A percentile compares a stretch with the other conserved stretches of the same genome.
Evolutionary conservation across 768 basidiomycete genomes (phyloP).

Genomic region (Kwoniella botswanensis): DNA sequence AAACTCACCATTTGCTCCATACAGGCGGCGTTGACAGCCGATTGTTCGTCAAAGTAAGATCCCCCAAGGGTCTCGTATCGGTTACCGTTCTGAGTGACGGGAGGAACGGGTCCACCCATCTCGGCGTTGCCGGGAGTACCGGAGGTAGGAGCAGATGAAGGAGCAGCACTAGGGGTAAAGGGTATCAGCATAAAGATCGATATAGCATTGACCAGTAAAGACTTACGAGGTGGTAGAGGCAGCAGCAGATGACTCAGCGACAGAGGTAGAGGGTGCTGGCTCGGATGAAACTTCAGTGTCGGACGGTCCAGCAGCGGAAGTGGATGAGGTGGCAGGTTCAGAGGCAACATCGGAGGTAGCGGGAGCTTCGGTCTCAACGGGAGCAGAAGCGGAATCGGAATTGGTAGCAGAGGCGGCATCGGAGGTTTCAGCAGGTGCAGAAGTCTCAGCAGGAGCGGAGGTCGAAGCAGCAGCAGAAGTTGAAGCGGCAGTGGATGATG

Average conservation of each 20-base stretch:
- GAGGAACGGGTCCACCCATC: constrained; percentile 18
- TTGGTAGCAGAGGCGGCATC: not conserved
- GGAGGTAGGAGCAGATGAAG: constrained; percentile 5
- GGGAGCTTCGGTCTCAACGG: constrained; percentile 5
- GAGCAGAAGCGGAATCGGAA: constrained; percentile 2
- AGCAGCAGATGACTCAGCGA: constrained; percentile 3
- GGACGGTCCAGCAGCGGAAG: constrained; percentile 11
- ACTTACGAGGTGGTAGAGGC: constrained; percentile 21
- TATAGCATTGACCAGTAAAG: too few relatives aligned
- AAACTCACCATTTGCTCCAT: constrained; percentile 22
- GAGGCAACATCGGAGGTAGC: not conserved
- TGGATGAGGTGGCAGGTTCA: not conserved
- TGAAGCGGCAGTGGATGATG: constrained; percentile 4
- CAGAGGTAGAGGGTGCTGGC: not conserved
- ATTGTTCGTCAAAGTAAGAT: constrained; percentile 12
- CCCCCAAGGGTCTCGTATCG: constrained; percentile 11
- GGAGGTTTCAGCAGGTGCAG: not conserved
- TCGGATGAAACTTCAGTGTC: constrained; percentile 10
- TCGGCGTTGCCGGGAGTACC: constrained; percentile 1
- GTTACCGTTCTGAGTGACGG: constrained; percentile 20
- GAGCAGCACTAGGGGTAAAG: not conserved
- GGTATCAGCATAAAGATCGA: not conserved
- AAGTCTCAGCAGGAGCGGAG: constrained; percentile 2
- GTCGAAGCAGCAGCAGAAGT: constrained; percentile 2
- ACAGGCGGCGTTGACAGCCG: constrained; percentile 16